Base-by-base conservation (phyloP, 2,329 filamentous ascomycete species). In the Penicillium polonicum region DNA sequence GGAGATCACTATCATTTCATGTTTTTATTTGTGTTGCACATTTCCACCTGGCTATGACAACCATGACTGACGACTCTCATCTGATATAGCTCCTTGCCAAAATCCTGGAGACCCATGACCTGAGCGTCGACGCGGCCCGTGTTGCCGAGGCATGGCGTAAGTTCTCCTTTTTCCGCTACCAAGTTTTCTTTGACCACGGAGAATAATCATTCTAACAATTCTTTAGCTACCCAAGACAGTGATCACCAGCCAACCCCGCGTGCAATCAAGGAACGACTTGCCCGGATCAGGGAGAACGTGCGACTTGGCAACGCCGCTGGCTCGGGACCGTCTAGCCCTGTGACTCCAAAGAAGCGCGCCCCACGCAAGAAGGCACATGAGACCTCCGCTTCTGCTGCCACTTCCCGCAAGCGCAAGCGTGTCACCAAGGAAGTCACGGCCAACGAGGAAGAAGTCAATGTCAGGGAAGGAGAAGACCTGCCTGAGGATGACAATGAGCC, bases 401-500 rank as follows among this genome's bases (percentile, higher is more conserved):
- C 41, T 9, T 7, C 41, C 2, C 51, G 42, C 42, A 53, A 53
- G 13, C 33, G 51, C 13, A 53, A 53, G 42, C 51, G 51, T 7
- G 17, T 13, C 2, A 9, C 33, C 6, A 23, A n/a, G n/a, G 15
- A 21, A 4, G 19, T 5, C 17, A 9, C 9, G 7, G 10, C 9
- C 10, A 8, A 29, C 3, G 12, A 53, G 0, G 13, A 29, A 5
- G 2, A 19, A 12, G 41, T 2, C 9, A 12, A 31, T 10, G 3
- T 7, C 4, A 25, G 17, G 17, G 12, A 27, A 3, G 41, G 13
- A 8, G 23, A 19, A 13, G 31, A 21, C 1, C 4, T 19, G 23
- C 5, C n/a, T n/a, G 2, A 13, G 0, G n/a, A 39, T 6, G 2
- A 12, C 12, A 9, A 8, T 1, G 12, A 31, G 13, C 7, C n/a